Percentiles rank a stretch among this genome's conserved stretches.
phyloP scores from a whole-genome alignment of 148 eudicot species.

The Cornus controversa region DNA sequence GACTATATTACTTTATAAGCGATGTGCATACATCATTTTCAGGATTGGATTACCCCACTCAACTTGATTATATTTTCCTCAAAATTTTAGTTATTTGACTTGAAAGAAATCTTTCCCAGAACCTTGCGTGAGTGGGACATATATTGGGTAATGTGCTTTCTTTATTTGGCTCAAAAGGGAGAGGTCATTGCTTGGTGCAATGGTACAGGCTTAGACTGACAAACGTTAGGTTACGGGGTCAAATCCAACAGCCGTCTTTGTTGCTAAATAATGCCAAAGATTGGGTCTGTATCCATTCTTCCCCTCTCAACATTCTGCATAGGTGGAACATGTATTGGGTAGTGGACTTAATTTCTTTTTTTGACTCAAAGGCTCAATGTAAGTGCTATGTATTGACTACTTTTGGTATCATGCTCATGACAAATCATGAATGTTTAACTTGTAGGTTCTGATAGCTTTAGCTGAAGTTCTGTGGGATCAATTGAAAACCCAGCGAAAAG shows the following conservation, averaged over 20 bases:
- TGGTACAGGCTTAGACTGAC: no score
- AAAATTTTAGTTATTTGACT: neutral
- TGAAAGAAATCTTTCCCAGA: neutral
- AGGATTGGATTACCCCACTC: neutral
- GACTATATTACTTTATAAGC: no score
- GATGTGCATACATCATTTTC: neutral
- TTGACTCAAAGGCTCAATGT: neutral
- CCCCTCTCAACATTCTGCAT: neutral
- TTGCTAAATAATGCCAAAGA: no score
- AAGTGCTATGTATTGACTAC: neutral
- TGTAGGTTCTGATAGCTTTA: slow-evolving; percentile 60
- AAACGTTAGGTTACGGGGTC: no score
- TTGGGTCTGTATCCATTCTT: neutral
- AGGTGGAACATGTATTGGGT: no score
- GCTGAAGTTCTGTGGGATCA: slow-evolving; percentile 84
- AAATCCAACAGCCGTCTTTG: no score
- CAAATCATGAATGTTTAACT: slow-evolving; percentile 14
- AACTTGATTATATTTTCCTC: neutral
- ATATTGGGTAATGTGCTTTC: neutral
- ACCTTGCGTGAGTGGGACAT: neutral
- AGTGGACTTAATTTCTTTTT: neutral
- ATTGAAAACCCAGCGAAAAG: slow-evolving; percentile 43
- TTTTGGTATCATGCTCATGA: neutral
- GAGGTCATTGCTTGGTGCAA: no score
- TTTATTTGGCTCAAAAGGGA: neutral